phyloP scores from a whole-genome alignment of 225 moss, liverwort and hornwort species.

The Sphagnum tenellum region DNA sequence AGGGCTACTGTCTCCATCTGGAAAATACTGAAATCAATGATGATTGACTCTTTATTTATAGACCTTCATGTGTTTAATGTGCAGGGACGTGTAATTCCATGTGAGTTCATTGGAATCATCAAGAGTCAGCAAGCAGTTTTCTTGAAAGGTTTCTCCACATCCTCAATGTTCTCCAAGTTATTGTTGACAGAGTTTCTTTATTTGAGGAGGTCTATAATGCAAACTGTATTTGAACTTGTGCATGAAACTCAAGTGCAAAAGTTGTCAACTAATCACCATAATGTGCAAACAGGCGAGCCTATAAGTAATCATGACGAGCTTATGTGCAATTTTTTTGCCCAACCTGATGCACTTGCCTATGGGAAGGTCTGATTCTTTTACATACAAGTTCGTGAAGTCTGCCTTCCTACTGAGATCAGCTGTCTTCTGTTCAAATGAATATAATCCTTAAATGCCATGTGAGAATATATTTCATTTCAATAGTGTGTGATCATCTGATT shows the following conservation, averaged over 20 bases:
- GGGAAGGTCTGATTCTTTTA: conserved; percentile 44
- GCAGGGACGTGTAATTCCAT: conserved; percentile 83
- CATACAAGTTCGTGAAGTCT: no score
- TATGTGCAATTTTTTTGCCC: conserved; percentile 98
- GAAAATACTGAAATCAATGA: no score
- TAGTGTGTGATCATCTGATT: no score
- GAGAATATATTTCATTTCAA: no score
- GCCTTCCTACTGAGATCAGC: no score
- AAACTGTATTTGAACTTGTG: background rate
- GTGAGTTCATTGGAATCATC: conserved; percentile 91
- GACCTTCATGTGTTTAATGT: conserved; percentile 3
- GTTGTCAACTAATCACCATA: no score
- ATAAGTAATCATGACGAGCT: conserved; percentile 98
- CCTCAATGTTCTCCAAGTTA: background rate
- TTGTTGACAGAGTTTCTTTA: background rate
- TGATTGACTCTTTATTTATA: no score
- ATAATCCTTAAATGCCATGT: no score
- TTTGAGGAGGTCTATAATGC: no score
- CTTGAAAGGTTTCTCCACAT: conserved; percentile 34
- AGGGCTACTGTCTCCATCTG: no score
- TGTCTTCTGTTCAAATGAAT: no score
- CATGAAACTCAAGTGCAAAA: no score
- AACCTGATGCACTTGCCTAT: conserved; percentile 90
- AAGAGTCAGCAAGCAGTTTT: conserved; percentile 93
- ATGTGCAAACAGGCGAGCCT: conserved; percentile 49